Conservation (phyloP, 345 rosid genomes). For the Arabis hirsuta region DNA sequence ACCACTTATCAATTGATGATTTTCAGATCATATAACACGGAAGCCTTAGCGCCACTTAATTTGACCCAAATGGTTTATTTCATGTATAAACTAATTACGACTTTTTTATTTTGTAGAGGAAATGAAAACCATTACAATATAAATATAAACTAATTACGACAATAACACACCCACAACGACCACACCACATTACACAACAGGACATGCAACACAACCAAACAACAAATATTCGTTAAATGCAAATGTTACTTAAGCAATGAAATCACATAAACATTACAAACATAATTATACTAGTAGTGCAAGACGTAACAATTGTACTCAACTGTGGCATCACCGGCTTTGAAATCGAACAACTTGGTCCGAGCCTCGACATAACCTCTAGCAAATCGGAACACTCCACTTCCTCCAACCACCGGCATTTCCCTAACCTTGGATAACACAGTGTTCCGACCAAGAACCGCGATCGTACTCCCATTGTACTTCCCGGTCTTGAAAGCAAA, state of each 20-base stretch:
- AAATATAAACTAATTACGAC: not conserved
- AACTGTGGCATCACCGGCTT: no score
- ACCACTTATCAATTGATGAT: not conserved
- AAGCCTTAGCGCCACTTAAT: constrained; percentile 6
- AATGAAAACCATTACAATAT: constrained; percentile 6
- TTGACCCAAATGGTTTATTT: constrained; percentile 26
- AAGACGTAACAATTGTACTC: no score
- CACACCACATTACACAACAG: not conserved
- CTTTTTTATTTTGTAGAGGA: constrained; percentile 2
- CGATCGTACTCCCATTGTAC: no score
- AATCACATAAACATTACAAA: constrained; percentile 3
- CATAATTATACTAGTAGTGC: not conserved
- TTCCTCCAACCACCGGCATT: no score
- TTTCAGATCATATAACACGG: not conserved
- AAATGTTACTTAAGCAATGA: constrained; percentile 3
- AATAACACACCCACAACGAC: not conserved
- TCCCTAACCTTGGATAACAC: no score
- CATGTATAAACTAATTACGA: constrained; percentile 9
- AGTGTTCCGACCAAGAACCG: no score
- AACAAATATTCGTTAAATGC: not conserved
- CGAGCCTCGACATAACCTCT: no score
- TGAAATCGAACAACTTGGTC: no score
- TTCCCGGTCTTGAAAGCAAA: no score
- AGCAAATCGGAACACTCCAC: no score
- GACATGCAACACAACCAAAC: not conserved